phyloP scores from a whole-genome alignment of 805 yeast genomes.

The Candida endomychidarum region DNA sequence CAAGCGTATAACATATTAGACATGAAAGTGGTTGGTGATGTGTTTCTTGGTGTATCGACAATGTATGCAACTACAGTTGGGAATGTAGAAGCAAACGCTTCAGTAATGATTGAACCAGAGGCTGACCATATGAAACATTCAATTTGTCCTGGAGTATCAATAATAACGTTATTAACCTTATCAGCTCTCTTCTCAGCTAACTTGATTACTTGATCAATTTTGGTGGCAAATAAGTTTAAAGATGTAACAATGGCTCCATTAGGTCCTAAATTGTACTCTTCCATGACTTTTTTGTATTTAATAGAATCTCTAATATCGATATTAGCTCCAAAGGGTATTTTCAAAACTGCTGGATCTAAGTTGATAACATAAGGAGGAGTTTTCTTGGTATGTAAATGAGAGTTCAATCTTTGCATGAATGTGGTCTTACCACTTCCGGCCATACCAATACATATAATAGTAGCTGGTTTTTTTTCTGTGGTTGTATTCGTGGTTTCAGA shows the following conservation, averaged over 20 bases:
- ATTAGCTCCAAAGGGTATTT: conserved; percentile 91
- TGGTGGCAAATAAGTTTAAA: conserved; percentile 86
- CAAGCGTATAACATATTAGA: conserved; percentile 98
- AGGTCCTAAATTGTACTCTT: conserved; percentile 91
- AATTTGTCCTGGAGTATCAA: conserved; percentile 98
- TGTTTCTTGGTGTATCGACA: conserved; percentile 92
- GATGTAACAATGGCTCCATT: conserved; percentile 98
- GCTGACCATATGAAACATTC: conserved; percentile 99
- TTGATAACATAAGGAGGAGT: conserved; percentile 88
- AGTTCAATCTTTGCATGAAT: conserved; percentile 90
- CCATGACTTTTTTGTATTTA: conserved; percentile 95
- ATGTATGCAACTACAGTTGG: conserved; percentile 96
- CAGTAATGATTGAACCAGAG: conserved; percentile 93
- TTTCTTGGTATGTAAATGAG: conserved; percentile 75
- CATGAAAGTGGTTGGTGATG: conserved; percentile 95
- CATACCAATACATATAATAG: conserved; percentile 51
- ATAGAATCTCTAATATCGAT: conserved; percentile 96
- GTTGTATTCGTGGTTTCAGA: no score
- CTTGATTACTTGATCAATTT: conserved; percentile 90
- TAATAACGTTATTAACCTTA: conserved; percentile 63
- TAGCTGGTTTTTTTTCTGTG: conserved; percentile 26
- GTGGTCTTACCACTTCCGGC: conserved; percentile 91
- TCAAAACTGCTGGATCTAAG: conserved; percentile 93
- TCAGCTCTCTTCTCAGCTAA: conserved; percentile 77
- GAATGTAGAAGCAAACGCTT: conserved; percentile 91